Conservation (phyloP, 352 stramenopile genomes). For the Globisporangium radiosum region DNA sequence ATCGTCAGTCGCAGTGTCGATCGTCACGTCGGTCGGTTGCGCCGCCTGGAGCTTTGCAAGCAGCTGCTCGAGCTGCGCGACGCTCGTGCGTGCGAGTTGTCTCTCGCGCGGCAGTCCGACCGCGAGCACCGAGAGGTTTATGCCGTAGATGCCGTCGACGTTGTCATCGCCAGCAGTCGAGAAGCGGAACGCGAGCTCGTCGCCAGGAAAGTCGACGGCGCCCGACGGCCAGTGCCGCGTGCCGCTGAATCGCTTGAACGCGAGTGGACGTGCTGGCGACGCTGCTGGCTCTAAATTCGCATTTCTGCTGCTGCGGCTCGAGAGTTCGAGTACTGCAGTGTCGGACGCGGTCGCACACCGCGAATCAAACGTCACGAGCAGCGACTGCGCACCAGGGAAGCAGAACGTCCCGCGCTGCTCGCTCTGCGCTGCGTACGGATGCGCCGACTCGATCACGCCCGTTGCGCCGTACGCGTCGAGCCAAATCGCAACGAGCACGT, state of each 20-base stretch:
- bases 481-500: conserved; percentile 66
- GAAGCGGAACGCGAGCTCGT: conserved; percentile 60
- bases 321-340: conserved; percentile 17
- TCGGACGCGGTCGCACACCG: conserved; percentile 36
- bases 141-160: conserved; percentile 39
- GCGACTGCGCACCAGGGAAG: conserved; percentile 46
- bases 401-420: conserved; percentile 28
- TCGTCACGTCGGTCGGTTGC: background rate
- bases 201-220: conserved; percentile 46
- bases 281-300: background rate
- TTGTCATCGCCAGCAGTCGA: conserved; percentile 37
- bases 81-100: conserved; percentile 43
- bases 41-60: conserved; percentile 20
- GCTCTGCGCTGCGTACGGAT: conserved; percentile 40
- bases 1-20: background rate
- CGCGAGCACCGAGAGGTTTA: conserved; percentile 52
- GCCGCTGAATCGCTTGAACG: conserved; percentile 30
- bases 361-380: conserved; percentile 63
- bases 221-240: conserved; percentile 39
- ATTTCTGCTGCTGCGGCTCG: background rate
- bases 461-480: conserved; percentile 68
- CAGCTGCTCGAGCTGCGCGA: conserved; percentile 31
- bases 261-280: conserved; percentile 5
- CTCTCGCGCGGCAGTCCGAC: conserved; percentile 55
- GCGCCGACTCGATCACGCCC: conserved; percentile 50